Evolutionary conservation across 768 basidiomycete genomes (phyloP), one percentile per base, ranked within the genome.

Genomic region (Leccinum imitatum): DNA sequence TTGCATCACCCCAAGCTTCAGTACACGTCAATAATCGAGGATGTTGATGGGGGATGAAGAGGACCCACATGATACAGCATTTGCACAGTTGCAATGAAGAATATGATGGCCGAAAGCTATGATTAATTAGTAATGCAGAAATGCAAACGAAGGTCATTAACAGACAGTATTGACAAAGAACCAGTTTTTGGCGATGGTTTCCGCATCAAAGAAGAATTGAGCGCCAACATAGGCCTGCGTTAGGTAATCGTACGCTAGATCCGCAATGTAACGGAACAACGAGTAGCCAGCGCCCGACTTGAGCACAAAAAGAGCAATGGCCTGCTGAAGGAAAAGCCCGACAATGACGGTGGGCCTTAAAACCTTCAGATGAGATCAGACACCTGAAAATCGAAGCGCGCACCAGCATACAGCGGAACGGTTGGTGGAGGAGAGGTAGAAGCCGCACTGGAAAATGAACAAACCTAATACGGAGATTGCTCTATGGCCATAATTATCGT

Each of bases 41-140:
- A 11, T 44, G 23, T 50, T 21, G 4, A 61, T 5, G 14, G 27
- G 21, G 8, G 46, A n/a, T 14, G 3, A 50, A 25, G 33, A n/a
- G n/a, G 13, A 62, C 65, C 25, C 60, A 67, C 75, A 62, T 94
- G 90, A 78, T 93, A 95, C 75, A 92, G 73, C 90, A 94, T 93
- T 74, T 95, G 92, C 57, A 95, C 84, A 64, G 92, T 89, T 27
- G 94, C 93, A 65, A 97, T 84, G 81, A 97, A 97, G 82, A 96
- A 96, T 69, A 97, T 92, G 73, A 96, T 90, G 19, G 88, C 82
- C 10, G 82, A 68, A 44, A 94, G 83, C 84, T 90, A 67, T 25
- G 27, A 39, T 17, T 17, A 14, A 44, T 68, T 56, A 71, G 56
- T 56, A 30, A 63, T 61, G 54, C 56, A 60, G 59, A 61, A 56